A percentile compares a stretch with the other conserved stretches of the same genome.
Evolutionary conservation across 495 filamentous ascomycete genomes (phyloP).

Genomic region (Coniosporium apollinis): DNA sequence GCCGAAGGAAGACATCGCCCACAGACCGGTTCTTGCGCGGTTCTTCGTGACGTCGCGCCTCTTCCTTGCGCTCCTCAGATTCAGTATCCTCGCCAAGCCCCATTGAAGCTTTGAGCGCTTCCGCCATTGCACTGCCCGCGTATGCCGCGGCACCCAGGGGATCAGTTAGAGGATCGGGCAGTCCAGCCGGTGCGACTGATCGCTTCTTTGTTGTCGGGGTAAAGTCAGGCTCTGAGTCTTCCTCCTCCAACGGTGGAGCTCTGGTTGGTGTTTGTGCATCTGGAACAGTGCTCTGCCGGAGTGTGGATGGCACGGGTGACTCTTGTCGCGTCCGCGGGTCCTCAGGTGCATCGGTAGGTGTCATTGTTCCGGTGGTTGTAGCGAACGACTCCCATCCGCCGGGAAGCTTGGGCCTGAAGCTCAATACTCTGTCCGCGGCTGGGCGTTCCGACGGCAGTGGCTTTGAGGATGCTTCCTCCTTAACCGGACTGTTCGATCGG

Average conservation of each 20-base stretch:
- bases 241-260: background rate
- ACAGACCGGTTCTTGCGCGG: background rate
- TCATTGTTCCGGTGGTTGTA: conserved; percentile 14
- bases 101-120: conserved; percentile 14
- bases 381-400: conserved; percentile 49
- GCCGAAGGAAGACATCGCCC: conserved; percentile 14
- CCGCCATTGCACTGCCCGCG: conserved; percentile 18
- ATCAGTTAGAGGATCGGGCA: conserved; percentile 2
- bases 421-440: conserved; percentile 10
- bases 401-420: conserved; percentile 42
- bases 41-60: background rate
- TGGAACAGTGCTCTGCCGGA: no score
- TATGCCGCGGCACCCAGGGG: conserved; percentile 14
- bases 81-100: conserved; percentile 5
- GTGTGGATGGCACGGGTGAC: no score
- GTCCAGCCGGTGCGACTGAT: no score
- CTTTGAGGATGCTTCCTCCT: background rate
- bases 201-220: conserved; percentile 18
- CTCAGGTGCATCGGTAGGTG: conserved; percentile 16
- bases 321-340: no score
- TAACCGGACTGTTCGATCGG: conserved; percentile 2
- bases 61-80: conserved; percentile 1
- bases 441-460: conserved; percentile 6
- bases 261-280: no score
- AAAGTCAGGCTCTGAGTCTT: conserved; percentile 17